Base-by-base conservation (phyloP, 2,329 filamentous ascomycete genomes). In the Colletotrichum melonis region DNA sequence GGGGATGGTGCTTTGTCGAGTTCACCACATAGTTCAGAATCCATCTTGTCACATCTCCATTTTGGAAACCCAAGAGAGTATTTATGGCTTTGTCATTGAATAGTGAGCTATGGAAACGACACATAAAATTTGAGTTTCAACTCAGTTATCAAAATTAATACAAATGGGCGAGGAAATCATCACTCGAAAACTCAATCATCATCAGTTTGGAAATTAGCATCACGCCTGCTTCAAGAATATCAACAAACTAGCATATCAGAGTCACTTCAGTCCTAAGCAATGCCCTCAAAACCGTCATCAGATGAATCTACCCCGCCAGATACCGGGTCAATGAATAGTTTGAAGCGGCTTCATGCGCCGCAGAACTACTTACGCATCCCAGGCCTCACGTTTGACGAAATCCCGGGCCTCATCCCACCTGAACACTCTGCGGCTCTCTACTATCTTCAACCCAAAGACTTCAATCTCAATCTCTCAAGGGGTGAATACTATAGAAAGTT, bases 291-390 rank as follows among this genome's bases (percentile, higher is more conserved):
- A 8, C 30, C 62, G 4, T 14, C 2, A 2, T n/a, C 63, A 11
- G 35, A 16, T 3, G 1, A 3, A 4, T 7, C 28, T 12, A 26
- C 42, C n/a, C 11, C 46, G 11, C 8, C 16, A 12, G n/a, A 22
- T 24, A 6, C 4, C 2, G 52, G 22, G 12, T 14, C 11, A 0
- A 11, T 14, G n/a, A 1, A 11, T 19, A 8, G 9, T 5, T 16
- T 11, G 5, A 56, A n/a, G 12, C n/a, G 9, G 2, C 5, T 56
- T 11, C 1, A 16, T 26, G 26, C n/a, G 8, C 55, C 70, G 8
- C 70, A 73, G 52, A 14, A 69, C 26, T 73, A 73, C 49, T 56
- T 73, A n/a, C 70, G 70, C 55, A 70, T 73, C 28, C 70, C 70
- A 11, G 70, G 70, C 14, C 55, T 73, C 42, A 22, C 56, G 46